Evolutionary conservation across 2,329 filamentous ascomycete genomes (phyloP), one percentile per base, ranked within the genome.

Genomic region (Aspergillus sp.): DNA sequence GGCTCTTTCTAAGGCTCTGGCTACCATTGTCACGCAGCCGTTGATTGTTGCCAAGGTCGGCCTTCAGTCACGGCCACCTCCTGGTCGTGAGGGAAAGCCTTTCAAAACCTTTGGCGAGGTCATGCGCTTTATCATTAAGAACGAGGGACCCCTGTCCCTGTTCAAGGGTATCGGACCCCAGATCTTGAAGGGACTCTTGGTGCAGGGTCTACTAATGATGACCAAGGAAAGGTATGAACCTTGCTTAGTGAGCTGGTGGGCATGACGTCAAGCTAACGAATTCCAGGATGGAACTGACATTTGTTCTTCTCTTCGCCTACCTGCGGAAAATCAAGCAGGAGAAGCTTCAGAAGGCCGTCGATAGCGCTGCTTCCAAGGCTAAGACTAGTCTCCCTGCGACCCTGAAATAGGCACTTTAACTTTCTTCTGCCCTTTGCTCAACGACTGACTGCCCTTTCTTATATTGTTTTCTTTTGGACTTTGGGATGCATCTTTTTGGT

Each of bases 181-280:
- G 76, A 90, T 99, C 54, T 77, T 92, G 60, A 99, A 99, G 78
- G 95, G 95, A 1, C 79, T 99, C 55, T 75, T 99, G 52, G 95
- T 99, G 2, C 95, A 99, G 73, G 95, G 95, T 53, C 87, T 99
- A 57, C 82, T 99, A 45, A 99, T 99, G 95, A 99, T 97, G 92
- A 95, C 92, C 52, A 99, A 99, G 80, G 95, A 99, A 79, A 86
- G 92, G 90, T 92, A 82, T 55, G 62, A 57, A 49, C 45, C 49
- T 18, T 45, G 6, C 49, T 55, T 18, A 39, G 11, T 22, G 12
- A 24, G 16, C 4, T 5, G 12, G 20, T 7, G 24, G 24, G 6
- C 36, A 47, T 36, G 29, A 29, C 26, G 6, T n/a, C 6, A 7
- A 55, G 36, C 59, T 66, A 61, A 66, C 60, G 54, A 16, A 55